Conservation (phyloP, 169 alveolate genomes). For the Miamiensis avidus region DNA sequence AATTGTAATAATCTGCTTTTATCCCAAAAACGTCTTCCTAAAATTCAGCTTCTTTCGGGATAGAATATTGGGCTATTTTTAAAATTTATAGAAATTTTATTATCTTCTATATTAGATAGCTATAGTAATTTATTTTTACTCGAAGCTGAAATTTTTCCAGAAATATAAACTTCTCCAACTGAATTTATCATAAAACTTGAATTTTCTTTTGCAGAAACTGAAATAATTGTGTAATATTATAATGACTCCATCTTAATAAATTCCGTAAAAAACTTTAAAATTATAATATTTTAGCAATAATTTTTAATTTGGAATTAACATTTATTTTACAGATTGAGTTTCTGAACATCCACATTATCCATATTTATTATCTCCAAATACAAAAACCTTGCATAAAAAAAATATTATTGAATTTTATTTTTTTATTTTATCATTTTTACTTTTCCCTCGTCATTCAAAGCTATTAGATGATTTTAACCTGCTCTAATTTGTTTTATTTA, state of each 20-base stretch:
- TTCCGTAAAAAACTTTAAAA: background rate
- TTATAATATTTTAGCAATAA: background rate
- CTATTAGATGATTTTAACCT: no score
- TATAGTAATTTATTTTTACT: no score
- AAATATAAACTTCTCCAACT: no score
- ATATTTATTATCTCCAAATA: background rate
- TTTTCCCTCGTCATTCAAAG: no score
- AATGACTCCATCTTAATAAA: background rate
- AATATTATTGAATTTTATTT: no score
- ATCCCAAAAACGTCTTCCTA: background rate
- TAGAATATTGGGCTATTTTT: background rate
- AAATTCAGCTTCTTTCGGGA: background rate
- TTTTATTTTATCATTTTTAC: no score
- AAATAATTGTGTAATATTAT: no score
- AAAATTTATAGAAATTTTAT: no score
- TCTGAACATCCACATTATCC: background rate
- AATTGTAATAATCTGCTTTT: background rate
- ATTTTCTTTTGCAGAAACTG: background rate
- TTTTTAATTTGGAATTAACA: background rate
- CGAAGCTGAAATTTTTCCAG: no score
- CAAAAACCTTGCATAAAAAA: background rate
- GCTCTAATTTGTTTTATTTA: no score
- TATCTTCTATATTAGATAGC: no score
- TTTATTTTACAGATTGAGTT: background rate
- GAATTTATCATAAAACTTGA: no score